These are phyloP conservation scores for Pulveroboletus sp. DNA, from an alignment of 1,284 basidiomycete genomes.

Conservation along the genomic window DNA sequence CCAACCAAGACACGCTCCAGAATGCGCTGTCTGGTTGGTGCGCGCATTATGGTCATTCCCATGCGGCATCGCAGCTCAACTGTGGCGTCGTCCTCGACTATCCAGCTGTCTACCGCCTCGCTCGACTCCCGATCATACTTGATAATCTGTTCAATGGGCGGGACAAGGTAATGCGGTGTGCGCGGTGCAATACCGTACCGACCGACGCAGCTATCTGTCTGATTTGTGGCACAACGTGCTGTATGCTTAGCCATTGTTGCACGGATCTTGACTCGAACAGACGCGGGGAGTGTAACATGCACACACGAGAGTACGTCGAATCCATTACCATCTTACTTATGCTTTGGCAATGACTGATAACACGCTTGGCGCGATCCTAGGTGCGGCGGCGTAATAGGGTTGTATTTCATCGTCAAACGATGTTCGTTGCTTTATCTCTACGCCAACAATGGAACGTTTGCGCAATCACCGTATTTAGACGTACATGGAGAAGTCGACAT, in stretches of 20 bases:
- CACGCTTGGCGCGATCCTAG: conserved; percentile 44
- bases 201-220: conserved; percentile 90
- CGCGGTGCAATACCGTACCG: conserved; percentile 79
- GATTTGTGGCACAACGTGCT: conserved; percentile 86
- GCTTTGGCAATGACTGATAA: background rate
- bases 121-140: conserved; percentile 78
- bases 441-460: conserved; percentile 88
- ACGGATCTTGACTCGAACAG: conserved; percentile 64
- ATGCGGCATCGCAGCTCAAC: conserved; percentile 70
- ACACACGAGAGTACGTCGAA: conserved; percentile 82
- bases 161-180: conserved; percentile 73
- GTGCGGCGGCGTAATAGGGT: conserved; percentile 89
- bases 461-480: conserved; percentile 91
- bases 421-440: conserved; percentile 94
- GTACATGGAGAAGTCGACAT: conserved; percentile 95
- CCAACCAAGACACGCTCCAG: conserved; percentile 79
- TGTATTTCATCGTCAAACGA: conserved; percentile 92
- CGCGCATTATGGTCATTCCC: conserved; percentile 76
- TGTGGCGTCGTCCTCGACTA: conserved; percentile 80
- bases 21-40: conserved; percentile 83
- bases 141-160: conserved; percentile 78
- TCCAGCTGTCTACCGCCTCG: conserved; percentile 83
- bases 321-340: background rate
- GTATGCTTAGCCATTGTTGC: conserved; percentile 92
- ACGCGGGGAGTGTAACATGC: conserved; percentile 91